These are phyloP conservation scores for Basidiobolus heterosporus DNA, from an alignment of 371 early-diverging fungal genomes.

Conservation along the genomic window DNA sequence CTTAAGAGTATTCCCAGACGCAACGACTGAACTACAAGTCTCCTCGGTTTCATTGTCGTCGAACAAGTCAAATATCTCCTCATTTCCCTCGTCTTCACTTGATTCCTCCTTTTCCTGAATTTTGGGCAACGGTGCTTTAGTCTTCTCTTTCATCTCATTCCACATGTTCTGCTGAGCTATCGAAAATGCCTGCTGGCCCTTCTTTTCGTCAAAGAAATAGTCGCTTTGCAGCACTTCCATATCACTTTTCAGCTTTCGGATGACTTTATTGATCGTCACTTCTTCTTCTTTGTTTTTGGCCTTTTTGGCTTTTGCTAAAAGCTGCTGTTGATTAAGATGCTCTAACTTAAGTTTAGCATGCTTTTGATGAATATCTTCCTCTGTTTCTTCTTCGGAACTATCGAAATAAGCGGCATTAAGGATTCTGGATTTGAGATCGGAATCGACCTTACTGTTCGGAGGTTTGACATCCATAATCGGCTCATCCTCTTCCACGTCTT, in stretches of 20 bases:
- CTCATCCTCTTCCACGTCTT: background rate
- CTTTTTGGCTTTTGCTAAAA: conserved; percentile 12
- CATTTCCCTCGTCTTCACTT: conserved; percentile 6
- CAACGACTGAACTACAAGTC: background rate
- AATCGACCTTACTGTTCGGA: background rate
- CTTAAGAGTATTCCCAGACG: background rate
- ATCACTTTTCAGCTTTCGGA: conserved; percentile 23
- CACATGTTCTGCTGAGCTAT: conserved; percentile 12
- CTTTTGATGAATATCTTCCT: conserved; percentile 12
- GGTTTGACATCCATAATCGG: conserved; percentile 3
- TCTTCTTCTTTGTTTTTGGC: conserved; percentile 16
- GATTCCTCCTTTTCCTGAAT: no score
- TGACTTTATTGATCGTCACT: conserved; percentile 15
- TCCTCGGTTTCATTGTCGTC: conserved; percentile 13
- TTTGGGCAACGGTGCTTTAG: no score
- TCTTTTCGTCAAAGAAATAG: conserved; percentile 24
- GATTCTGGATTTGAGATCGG: conserved; percentile 1
- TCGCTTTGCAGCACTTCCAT: conserved; percentile 14
- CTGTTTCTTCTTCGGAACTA: conserved; percentile 15
- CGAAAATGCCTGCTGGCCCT: conserved; percentile 16
- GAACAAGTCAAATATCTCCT: conserved; percentile 9
- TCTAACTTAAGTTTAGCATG: conserved; percentile 14
- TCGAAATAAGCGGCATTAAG: background rate
- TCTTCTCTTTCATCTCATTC: conserved; percentile 6
- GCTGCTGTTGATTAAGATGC: conserved; percentile 10